A percentile compares a stretch with the other conserved stretches of the same genome.
Conservation (phyloP, 1,139 yeast genomes). For the Nakaseomyces delphensis region DNA sequence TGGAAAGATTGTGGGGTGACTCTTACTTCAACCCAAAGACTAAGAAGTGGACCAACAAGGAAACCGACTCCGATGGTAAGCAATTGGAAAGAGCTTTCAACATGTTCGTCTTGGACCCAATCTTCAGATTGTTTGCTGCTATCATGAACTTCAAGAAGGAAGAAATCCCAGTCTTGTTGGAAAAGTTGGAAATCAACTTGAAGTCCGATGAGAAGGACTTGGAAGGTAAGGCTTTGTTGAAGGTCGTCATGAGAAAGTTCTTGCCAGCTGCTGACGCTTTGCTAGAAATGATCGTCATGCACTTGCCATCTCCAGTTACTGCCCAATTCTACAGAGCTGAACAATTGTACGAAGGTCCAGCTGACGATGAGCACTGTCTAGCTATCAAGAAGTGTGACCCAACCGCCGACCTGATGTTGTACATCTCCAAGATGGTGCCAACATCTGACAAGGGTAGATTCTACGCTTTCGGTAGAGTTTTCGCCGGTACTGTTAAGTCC, state of each 20-base stretch:
- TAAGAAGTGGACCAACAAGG: conserved; percentile 98
- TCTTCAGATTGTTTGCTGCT: conserved; percentile 92
- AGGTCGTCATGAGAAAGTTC: conserved; percentile 99
- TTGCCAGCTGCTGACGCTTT: conserved; percentile 99
- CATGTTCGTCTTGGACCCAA: conserved; percentile 98
- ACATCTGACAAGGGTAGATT: conserved; percentile 99
- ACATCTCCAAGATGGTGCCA: conserved; percentile 99
- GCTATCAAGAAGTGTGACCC: conserved; percentile 99
- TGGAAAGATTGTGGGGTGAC: conserved; percentile 99
- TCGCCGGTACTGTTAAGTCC: conserved; percentile 98
- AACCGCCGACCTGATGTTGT: conserved; percentile 94
- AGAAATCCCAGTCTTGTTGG: conserved; percentile 81
- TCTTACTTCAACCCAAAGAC: conserved; percentile 99
- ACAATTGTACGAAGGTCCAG: conserved; percentile 98
- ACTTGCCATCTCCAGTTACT: conserved; percentile 99
- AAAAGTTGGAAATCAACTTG: conserved; percentile 83
- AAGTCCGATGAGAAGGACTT: conserved; percentile 94
- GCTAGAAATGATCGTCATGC: conserved; percentile 96
- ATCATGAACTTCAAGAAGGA: conserved; percentile 97
- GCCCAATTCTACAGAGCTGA: conserved; percentile 99
- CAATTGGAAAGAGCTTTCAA: conserved; percentile 97
- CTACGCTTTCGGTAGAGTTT: conserved; percentile 99
- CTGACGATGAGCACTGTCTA: conserved; percentile 82
- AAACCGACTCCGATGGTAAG: conserved; percentile 92
- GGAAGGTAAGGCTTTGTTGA: conserved; percentile 97